A percentile compares a stretch with the other conserved stretches of the same genome.
These are phyloP conservation scores for Botrytis hyacinthi DNA, from an alignment of 2,329 filamentous ascomycete species.

Conservation along the genomic window DNA sequence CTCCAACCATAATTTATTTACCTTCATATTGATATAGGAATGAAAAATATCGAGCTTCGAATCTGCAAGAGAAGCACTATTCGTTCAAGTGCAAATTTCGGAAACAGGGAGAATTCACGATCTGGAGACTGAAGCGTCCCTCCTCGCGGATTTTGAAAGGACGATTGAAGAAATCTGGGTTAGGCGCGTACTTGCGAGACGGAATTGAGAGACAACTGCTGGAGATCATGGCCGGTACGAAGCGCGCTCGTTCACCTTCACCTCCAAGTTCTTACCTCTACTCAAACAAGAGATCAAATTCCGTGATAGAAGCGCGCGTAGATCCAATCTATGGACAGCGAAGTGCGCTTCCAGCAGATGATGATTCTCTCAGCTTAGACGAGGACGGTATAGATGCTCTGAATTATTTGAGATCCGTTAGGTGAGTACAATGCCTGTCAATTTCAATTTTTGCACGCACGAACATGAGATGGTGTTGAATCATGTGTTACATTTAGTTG, in stretches of 20 bases:
- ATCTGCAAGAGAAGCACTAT: not conserved
- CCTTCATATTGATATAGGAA: not conserved
- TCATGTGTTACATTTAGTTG: not conserved
- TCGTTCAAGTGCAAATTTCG: not conserved
- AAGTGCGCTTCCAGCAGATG: conserved; percentile 62
- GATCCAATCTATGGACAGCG: conserved; percentile 70
- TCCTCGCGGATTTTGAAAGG: not conserved
- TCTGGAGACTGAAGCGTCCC: not conserved
- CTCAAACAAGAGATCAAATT: conserved; percentile 22
- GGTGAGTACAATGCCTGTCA: conserved; percentile 49
- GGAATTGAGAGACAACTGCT: not conserved
- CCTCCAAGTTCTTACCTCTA: conserved; percentile 21
- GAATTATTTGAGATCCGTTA: conserved; percentile 68
- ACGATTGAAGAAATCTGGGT: not conserved
- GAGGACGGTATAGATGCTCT: conserved; percentile 65
- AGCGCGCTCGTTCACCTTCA: conserved; percentile 15
- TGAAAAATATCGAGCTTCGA: not conserved
- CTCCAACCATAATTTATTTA: not conserved
- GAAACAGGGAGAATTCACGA: not conserved
- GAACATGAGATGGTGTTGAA: conserved; percentile 44
- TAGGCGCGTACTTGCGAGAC: not conserved
- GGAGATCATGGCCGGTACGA: conserved; percentile 11
- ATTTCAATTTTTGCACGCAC: not conserved
- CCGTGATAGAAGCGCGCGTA: conserved; percentile 41
- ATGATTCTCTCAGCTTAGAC: conserved; percentile 59